Evolutionary conservation across 495 filamentous ascomycete genomes (phyloP), one percentile per base, ranked within the genome.

Genomic region (Trichocladium uniseriatum): DNA sequence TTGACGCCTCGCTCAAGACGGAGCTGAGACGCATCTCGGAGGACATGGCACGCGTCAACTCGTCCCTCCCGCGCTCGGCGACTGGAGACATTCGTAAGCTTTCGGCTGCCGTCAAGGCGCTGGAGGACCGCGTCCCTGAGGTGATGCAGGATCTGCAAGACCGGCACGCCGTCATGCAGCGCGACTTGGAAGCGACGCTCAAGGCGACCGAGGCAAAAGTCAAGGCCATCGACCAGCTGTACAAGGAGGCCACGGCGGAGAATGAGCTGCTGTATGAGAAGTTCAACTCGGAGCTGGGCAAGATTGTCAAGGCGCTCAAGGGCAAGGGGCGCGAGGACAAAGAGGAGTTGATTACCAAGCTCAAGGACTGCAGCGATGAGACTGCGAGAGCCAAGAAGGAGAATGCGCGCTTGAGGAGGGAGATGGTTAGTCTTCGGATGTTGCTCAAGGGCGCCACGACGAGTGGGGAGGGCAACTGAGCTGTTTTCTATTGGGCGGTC

Each of bases 231-330:
- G 90, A 96, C 61, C 86, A 92, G 63, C 67, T 95, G 31, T 92
- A 94, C 67, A 86, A 88, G 50, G 85, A 95, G 57, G 79, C 82
- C 15, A 91, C 81, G 59, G 87, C 87, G 0, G 92, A 97, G 71
- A 98, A 96, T 54, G 91, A 96, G 66, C 79, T 92, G 41, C 73
- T 96, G 34, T 96, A 96, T 63, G 86, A 90, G 55, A 85, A 83
- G 53, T 95, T 96, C 71, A 95, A 96, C 55, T 76, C 79, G 20
- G 92, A 98, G 62, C 68, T 98, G 39, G 85, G 78, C 45, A 89
- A 87, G 71, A 83, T 96, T 45, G 73, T 87, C 16, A 83, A 78
- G 58, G 84, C 81, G 8, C 75, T 92, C 29, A 78, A 73, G 64
- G 71, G 72, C 14, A 84, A 83, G 58, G 75, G 76, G 5, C 80